These are phyloP conservation scores for Dillenia turbinata DNA, from an alignment of 164 flowering plant species.

Conservation along the genomic window DNA sequence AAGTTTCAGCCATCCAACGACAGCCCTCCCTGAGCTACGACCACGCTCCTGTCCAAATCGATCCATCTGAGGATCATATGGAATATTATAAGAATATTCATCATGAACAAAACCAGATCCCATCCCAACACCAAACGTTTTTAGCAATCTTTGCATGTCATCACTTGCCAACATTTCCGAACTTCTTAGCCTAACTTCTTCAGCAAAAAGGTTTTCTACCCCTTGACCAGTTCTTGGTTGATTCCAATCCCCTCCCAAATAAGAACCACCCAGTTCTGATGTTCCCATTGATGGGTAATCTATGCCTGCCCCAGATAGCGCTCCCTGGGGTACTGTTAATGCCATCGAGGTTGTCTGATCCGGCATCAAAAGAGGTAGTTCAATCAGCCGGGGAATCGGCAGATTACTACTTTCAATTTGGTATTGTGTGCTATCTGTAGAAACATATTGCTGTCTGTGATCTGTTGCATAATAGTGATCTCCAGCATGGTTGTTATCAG, in stretches of 20 bases:
- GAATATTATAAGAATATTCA: conserved; percentile 24
- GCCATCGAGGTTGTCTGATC: conserved; percentile 17
- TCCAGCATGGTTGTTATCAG: conserved; percentile 5
- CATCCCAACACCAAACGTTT: conserved; percentile 22
- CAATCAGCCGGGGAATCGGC: conserved; percentile 25
- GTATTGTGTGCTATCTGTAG: conserved; percentile 20
- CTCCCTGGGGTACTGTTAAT: conserved; percentile 16
- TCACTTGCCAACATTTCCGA: conserved; percentile 46
- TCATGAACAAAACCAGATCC: conserved; percentile 28
- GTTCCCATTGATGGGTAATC: conserved; percentile 20
- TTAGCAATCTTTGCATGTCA: conserved; percentile 51
- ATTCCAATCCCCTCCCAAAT: conserved; percentile 30
- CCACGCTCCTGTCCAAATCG: conserved; percentile 15
- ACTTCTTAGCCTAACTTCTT: conserved; percentile 42
- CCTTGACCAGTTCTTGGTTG: conserved; percentile 27
- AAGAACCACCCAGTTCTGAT: conserved; percentile 11
- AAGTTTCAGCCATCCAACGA: conserved; percentile 60
- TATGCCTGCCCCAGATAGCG: conserved; percentile 14
- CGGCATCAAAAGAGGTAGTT: conserved; percentile 27
- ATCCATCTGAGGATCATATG: conserved; percentile 24
- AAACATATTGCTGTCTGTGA: conserved; percentile 18
- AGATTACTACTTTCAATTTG: conserved; percentile 17
- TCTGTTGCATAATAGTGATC: conserved; percentile 15
- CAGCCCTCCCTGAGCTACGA: conserved; percentile 43
- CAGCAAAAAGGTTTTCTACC: conserved; percentile 31